phyloP scores from a whole-genome alignment of 768 basidiomycete species.

The Lactarius tabidus region DNA sequence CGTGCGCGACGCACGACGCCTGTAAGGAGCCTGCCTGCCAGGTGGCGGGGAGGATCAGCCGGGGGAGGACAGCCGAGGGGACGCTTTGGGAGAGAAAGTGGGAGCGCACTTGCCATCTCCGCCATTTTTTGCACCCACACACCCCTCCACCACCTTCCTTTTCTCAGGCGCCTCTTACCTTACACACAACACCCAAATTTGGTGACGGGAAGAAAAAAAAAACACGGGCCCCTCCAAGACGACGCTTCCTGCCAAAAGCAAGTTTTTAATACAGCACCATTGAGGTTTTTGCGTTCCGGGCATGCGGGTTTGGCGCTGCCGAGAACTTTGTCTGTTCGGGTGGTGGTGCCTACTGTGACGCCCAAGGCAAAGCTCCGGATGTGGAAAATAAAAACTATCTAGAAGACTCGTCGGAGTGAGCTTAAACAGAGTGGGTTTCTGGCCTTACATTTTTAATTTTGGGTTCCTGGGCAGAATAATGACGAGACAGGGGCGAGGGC shows the following conservation, averaged over 20 bases:
- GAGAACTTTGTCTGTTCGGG: background rate
- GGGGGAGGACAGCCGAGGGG: background rate
- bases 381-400: background rate
- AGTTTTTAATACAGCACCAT: constrained; percentile 14
- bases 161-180: background rate
- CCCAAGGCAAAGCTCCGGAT: constrained; percentile 13
- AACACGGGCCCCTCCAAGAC: background rate
- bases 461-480: background rate
- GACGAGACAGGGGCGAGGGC: background rate
- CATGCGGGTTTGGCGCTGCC: background rate
- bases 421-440: background rate
- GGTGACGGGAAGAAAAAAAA: constrained; percentile 13
- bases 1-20: background rate
- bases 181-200: constrained; percentile 13
- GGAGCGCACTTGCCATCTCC: constrained; percentile 1
- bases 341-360: background rate
- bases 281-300: background rate
- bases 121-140: background rate
- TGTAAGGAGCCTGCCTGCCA: background rate
- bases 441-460: background rate
- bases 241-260: constrained; percentile 9
- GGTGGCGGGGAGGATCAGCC: constrained; percentile 9
- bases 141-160: background rate
- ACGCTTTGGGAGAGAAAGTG: background rate
- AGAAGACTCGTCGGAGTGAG: background rate